Conservation (phyloP, 805 yeast genomes). For the Saccharomycopsis fibuligera region DNA sequence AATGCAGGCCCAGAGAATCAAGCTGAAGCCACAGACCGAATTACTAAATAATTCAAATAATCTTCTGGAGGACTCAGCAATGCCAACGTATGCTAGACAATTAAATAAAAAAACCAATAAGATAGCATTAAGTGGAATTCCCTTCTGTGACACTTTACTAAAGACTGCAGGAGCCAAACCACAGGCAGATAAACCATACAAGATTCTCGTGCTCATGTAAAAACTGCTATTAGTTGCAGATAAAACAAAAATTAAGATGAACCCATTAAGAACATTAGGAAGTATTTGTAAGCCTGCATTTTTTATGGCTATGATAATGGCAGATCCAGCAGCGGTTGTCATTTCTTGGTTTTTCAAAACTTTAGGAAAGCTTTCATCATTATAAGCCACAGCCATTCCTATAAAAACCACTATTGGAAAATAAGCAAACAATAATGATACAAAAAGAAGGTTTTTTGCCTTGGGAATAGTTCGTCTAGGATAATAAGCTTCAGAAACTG, state of each 20-base stretch:
- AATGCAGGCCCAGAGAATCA: constrained; percentile 41
- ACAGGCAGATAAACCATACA: constrained; percentile 38
- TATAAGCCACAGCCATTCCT: constrained; percentile 52
- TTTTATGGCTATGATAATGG: constrained; percentile 44
- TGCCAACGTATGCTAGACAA: constrained; percentile 40
- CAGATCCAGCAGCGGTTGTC: constrained; percentile 39
- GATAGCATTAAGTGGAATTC: constrained; percentile 41
- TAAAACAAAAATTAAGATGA: constrained; percentile 40
- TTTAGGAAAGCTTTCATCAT: constrained; percentile 31
- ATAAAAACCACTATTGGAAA: constrained; percentile 44
- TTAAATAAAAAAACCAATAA: constrained; percentile 33
- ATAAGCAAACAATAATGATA: constrained; percentile 50
- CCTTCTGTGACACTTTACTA: constrained; percentile 35
- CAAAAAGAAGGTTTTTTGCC: constrained; percentile 47
- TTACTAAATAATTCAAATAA: constrained; percentile 39
- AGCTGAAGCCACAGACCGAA: constrained; percentile 40
- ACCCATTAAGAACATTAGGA: constrained; percentile 43
- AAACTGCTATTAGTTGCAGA: constrained; percentile 38
- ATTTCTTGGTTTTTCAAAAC: constrained; percentile 35
- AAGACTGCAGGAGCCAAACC: constrained; percentile 40
- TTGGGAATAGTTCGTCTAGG: constrained; percentile 46
- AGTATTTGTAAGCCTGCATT: constrained; percentile 43
- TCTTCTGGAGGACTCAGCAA: constrained; percentile 32
- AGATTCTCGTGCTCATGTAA: constrained; percentile 38
- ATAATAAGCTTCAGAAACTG: constrained; percentile 41